Evolutionary conservation across 2,329 filamentous ascomycete species (phyloP).

Genomic region (Neoscytalidium dimidiatum): DNA sequence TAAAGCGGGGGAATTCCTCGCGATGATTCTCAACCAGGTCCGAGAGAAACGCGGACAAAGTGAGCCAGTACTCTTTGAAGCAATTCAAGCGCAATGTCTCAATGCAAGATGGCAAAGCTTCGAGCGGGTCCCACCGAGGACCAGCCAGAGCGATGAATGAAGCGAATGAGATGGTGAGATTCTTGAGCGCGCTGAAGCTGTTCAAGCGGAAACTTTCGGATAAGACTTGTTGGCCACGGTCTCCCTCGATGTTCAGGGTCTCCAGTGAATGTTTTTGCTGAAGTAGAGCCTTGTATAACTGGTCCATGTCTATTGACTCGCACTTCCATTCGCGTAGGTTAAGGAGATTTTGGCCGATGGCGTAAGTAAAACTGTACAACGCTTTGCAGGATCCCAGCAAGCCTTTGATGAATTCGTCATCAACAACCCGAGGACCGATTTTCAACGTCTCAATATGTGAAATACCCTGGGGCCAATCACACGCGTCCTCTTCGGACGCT

Average conservation of each 20-base stretch:
- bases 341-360: constrained; percentile 2
- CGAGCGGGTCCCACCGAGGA: not conserved
- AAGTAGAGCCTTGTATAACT: not conserved
- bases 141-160: not conserved
- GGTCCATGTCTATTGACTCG: constrained; percentile 9
- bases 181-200: not conserved
- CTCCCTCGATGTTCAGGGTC: not conserved
- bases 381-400: not conserved
- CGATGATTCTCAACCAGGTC: constrained; percentile 6
- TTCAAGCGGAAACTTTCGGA: not conserved
- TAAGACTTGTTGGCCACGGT: not conserved
- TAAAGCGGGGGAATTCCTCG: not conserved
- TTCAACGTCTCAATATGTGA: not conserved
- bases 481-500: not conserved
- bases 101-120: not conserved
- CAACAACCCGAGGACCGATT: not conserved
- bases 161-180: not conserved
- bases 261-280: not conserved
- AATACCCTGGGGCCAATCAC: not conserved
- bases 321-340: not conserved
- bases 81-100: not conserved
- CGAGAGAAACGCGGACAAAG: not conserved
- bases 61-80: constrained; percentile 6
- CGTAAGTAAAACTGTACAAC: not conserved
- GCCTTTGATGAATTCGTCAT: constrained; percentile 1